Evolutionary conservation across 495 filamentous ascomycete genomes (phyloP), one percentile per base, ranked within the genome.

Genomic region (Podospora didyma): DNA sequence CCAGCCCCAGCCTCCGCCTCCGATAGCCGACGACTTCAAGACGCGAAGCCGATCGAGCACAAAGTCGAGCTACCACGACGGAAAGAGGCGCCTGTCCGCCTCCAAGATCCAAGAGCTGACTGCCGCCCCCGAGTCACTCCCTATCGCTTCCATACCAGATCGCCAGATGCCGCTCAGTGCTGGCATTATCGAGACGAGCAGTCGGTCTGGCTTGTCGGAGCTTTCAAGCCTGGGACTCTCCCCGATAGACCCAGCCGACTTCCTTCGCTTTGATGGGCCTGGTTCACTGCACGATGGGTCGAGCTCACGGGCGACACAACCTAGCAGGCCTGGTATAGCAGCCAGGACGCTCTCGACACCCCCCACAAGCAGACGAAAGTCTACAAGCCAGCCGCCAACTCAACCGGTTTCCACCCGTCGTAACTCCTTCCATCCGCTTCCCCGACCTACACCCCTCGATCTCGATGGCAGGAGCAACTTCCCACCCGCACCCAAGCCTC

Each of bases 31-130:
- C 10, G 42, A 46, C 23, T 11, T 55, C 9, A 66, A 58, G 24
- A 65, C 65, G 12, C 54, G 58, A 16, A 66, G 64, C 48, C 65
- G 64, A 19, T 67, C 69, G 17, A 63, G 63, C 52, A 72, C 67
- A 2, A 76, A 71, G 62, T 72, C 68, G 28, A 66, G 66, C 54
- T 67, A 63, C 48, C 68, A 69, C 19, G 71, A 69, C 35, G 77
- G 71, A 45, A 65, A 78, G 26, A 64, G 81, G 52, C 80, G 82
- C 41, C 75, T 86, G 24, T 84, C 82, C 0, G 79, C 81, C 1
- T 76, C 73, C 54, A 76, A 83, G 68, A 78, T 85, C 31, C 71
- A 79, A 31, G 78, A 79, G 39, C 63, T 86, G 39, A 78, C 80
- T 0, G 71, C 75, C 6, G 76, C 81, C 0, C 78, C 80, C 19